Evolutionary conservation across 2,329 filamentous ascomycete genomes (phyloP).

Genomic region (Penicillium griseofulvum): DNA sequence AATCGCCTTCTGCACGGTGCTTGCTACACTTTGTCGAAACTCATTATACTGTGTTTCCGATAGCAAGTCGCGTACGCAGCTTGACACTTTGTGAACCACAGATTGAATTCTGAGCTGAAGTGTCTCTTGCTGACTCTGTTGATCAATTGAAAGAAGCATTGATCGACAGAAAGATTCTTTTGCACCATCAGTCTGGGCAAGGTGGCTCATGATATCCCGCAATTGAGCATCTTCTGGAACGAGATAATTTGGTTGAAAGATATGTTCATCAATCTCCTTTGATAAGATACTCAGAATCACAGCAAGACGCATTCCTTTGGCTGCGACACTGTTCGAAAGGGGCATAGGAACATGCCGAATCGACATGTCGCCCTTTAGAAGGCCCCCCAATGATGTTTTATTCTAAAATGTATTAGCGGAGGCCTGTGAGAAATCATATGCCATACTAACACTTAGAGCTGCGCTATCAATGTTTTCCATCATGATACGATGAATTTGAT

Average conservation of each 20-base stretch:
- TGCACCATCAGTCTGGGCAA: constrained; percentile 10
- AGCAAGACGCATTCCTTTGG: constrained; percentile 33
- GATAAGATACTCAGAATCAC: constrained; percentile 27
- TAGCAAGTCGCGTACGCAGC: background rate
- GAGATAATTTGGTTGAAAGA: constrained; percentile 36
- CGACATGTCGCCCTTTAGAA: background rate
- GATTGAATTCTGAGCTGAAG: constrained; percentile 4
- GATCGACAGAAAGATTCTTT: constrained; percentile 18
- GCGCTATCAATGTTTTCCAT: background rate
- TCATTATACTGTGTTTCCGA: background rate
- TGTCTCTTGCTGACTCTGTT: constrained; percentile 4
- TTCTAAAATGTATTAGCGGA: background rate
- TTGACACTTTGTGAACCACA: background rate
- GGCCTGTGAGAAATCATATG: background rate
- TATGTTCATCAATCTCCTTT: constrained; percentile 22
- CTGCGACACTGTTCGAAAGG: constrained; percentile 26
- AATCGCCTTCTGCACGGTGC: constrained; percentile 5
- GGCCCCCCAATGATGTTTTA: background rate
- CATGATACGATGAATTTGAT: background rate
- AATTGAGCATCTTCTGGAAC: constrained; percentile 4
- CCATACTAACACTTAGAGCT: background rate
- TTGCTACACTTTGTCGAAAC: background rate
- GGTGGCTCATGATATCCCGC: constrained; percentile 5
- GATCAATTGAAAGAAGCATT: constrained; percentile 14
- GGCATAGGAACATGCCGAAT: constrained; percentile 26